These are phyloP conservation scores for Fusarium xyrophilum DNA, from an alignment of 2,329 filamentous ascomycete genomes.

Conservation along the genomic window DNA sequence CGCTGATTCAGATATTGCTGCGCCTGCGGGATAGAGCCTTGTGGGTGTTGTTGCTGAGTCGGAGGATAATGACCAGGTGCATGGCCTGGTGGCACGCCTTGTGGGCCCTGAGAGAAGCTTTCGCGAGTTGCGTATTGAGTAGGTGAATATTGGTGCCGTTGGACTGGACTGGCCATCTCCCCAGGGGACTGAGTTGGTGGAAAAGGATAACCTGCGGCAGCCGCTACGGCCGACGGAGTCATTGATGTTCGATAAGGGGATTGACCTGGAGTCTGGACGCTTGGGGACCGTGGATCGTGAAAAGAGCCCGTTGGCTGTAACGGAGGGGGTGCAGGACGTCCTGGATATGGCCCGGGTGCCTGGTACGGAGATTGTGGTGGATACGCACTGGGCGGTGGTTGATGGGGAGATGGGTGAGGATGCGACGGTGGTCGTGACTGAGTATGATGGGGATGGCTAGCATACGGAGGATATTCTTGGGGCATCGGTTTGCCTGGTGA, in stretches of 20 bases:
- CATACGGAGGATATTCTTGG: constrained; percentile 52
- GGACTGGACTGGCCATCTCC: constrained; percentile 57
- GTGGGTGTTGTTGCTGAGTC: constrained; percentile 42
- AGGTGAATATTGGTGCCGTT: constrained; percentile 60
- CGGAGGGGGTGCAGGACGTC: constrained; percentile 53
- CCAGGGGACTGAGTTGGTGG: constrained; percentile 53
- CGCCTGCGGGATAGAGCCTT: constrained; percentile 52
- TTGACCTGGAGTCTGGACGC: constrained; percentile 51
- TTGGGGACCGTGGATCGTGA: constrained; percentile 60
- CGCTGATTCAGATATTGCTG: constrained; percentile 55
- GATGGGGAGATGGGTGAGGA: constrained; percentile 43
- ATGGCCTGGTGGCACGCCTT: constrained; percentile 23
- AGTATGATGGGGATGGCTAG: constrained; percentile 42
- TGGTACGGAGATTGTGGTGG: constrained; percentile 51
- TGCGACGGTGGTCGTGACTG: constrained; percentile 47
- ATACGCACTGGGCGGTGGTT: constrained; percentile 45
- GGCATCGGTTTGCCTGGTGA: constrained; percentile 57
- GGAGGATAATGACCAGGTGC: constrained; percentile 41
- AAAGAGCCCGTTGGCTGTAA: constrained; percentile 55
- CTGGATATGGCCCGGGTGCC: constrained; percentile 52
- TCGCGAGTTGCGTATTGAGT: constrained; percentile 53
- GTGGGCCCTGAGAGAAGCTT: constrained; percentile 52
- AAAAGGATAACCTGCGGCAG: constrained; percentile 58
- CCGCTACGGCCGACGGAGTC: constrained; percentile 50
- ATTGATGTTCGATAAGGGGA: constrained; percentile 59